phyloP scores from a whole-genome alignment of 2,329 filamentous ascomycete species.

The Chaetomiaceae sp. region DNA sequence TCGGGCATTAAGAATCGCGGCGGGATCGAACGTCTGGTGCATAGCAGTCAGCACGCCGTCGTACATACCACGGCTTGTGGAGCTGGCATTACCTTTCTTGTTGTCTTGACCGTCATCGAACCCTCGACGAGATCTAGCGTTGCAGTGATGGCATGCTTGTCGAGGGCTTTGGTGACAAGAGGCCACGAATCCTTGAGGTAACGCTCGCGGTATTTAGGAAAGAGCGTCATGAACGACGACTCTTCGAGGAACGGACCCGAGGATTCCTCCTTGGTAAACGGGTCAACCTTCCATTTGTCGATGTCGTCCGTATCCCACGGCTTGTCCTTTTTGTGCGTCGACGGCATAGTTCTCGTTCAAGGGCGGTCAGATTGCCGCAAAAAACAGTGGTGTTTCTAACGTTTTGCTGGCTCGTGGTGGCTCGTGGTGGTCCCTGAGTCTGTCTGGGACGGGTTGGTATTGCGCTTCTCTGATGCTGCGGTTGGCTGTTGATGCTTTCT shows the following conservation, averaged over 20 bases:
- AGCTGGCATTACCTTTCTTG: constrained; percentile 58
- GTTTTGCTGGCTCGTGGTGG: background rate
- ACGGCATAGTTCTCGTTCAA: constrained; percentile 59
- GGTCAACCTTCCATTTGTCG: constrained; percentile 92
- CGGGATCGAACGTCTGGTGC: constrained; percentile 73
- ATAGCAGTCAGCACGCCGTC: background rate
- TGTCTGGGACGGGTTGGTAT: background rate
- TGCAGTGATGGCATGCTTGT: constrained; percentile 84
- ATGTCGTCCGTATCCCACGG: constrained; percentile 96
- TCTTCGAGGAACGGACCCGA: constrained; percentile 85
- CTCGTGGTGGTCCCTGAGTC: background rate
- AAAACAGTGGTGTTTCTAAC: background rate
- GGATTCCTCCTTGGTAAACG: constrained; percentile 71
- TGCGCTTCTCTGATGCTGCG: background rate
- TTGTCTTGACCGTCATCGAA: constrained; percentile 95
- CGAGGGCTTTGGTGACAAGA: constrained; percentile 77
- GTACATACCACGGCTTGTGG: constrained; percentile 33
- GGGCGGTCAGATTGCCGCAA: background rate
- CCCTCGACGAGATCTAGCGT: constrained; percentile 92
- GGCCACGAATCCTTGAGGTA: constrained; percentile 94
- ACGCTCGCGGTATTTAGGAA: constrained; percentile 94
- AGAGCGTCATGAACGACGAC: constrained; percentile 80
- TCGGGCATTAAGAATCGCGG: constrained; percentile 85
- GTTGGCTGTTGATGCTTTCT: constrained; percentile 8
- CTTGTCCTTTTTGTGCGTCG: constrained; percentile 83